A percentile compares a stretch with the other conserved stretches of the same genome.
phyloP scores from a whole-genome alignment of 306 rosid species.

The Arachis stenosperma region DNA sequence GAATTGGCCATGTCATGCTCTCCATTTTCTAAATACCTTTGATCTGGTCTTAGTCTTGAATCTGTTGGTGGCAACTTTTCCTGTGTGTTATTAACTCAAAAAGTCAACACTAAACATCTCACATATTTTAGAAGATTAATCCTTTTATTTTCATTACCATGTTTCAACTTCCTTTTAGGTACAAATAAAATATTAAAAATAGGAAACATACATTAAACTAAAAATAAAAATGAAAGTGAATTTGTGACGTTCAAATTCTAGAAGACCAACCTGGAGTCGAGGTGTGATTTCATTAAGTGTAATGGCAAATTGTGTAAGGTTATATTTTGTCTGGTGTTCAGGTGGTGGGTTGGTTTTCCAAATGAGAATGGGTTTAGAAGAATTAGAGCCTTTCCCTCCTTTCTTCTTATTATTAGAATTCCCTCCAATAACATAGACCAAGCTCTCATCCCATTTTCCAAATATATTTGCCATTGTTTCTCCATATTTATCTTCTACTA shows the following conservation, averaged over 20 bases:
- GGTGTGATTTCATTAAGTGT: conserved; percentile 82
- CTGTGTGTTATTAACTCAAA: conserved; percentile 47
- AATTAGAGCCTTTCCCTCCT: conserved; percentile 60
- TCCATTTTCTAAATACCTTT: conserved; percentile 88
- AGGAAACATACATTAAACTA: no score
- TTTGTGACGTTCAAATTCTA: no score
- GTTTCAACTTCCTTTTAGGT: no score
- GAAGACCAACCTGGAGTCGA: conserved; percentile 59
- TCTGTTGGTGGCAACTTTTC: conserved; percentile 96
- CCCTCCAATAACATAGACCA: conserved; percentile 69
- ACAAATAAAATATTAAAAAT: no score
- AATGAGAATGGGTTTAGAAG: conserved; percentile 59
- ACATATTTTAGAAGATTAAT: no score
- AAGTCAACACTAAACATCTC: conserved; percentile 21
- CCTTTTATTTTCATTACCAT: no score
- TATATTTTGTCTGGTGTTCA: conserved; percentile 67
- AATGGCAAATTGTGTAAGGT: conserved; percentile 75
- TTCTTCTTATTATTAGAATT: conserved; percentile 45
- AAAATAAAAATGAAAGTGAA: no score
- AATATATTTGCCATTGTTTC: conserved; percentile 69
- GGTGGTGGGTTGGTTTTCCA: conserved; percentile 73
- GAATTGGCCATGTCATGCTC: conserved; percentile 78
- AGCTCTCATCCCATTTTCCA: conserved; percentile 96
- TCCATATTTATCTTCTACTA: conserved; percentile 80
- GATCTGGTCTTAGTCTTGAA: conserved; percentile 97